Percentiles rank a stretch among this genome's conserved stretches.
These are phyloP conservation scores for Taphrina deformans DNA, from an alignment of 1,139 yeast species.

Conservation along the genomic window DNA sequence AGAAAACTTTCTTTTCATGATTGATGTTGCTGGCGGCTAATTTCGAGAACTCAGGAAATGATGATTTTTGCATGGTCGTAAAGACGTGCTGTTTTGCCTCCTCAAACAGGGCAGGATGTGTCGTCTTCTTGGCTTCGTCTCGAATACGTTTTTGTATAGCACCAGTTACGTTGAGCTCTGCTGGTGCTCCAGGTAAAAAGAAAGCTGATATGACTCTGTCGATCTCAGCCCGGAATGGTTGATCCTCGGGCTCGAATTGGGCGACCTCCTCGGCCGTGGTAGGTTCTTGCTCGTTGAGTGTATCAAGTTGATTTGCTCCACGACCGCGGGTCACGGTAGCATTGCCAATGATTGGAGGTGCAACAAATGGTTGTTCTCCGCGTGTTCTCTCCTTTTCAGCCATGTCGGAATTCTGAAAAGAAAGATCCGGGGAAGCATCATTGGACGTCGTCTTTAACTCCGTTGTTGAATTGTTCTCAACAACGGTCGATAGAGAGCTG, in stretches of 20 bases:
- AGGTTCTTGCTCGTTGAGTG: constrained; percentile 21
- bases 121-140: constrained; percentile 21
- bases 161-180: constrained; percentile 30
- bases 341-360: constrained; percentile 1
- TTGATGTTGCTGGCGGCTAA: constrained; percentile 29
- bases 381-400: not conserved
- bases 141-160: constrained; percentile 26
- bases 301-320: constrained; percentile 12
- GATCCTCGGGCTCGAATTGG: constrained; percentile 16
- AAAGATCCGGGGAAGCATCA: not conserved
- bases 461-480: not conserved
- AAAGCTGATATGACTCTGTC: constrained; percentile 27
- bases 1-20: constrained; percentile 26
- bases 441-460: not conserved
- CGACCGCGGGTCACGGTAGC: constrained; percentile 1
- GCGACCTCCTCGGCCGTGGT: constrained; percentile 22
- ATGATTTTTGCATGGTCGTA: constrained; percentile 25
- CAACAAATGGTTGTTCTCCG: not conserved
- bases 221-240: constrained; percentile 31
- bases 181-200: constrained; percentile 31
- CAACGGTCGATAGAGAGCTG: not conserved
- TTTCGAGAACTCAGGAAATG: constrained; percentile 27
- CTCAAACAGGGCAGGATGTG: constrained; percentile 29
- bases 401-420: not conserved
- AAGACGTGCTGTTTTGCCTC: constrained; percentile 31